Base-by-base conservation (phyloP, 2,329 filamentous ascomycete species). In the Talaromyces piceae region DNA sequence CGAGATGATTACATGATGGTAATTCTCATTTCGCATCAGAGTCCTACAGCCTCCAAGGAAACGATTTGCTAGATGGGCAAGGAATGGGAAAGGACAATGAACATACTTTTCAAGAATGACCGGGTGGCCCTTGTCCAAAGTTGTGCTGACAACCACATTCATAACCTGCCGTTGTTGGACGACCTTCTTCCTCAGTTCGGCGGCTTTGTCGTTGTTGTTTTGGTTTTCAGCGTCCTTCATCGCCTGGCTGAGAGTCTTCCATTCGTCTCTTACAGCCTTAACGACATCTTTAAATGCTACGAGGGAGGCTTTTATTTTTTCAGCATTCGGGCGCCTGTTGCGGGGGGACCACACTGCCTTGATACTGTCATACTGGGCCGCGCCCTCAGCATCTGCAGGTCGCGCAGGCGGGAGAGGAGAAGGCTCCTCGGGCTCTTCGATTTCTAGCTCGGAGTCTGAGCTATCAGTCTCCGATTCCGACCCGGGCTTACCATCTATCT, bases 291-390 rank as follows among this genome's bases (percentile, higher is more conserved):
- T 82, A 60, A 80, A 79, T 41, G 77, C 73, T 46, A 73, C 73
- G 56, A 84, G 69, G 41, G 76, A 77, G 55, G 67, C 69, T 56
- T 79, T 76, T 52, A 84, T 76, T 54, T 76, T 75, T 23, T 77
- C 74, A 13, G 72, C 67, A 50, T 70, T 67, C 18, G 76, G 68
- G 27, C 69, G 64, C 54, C 73, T 75, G 55, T 76, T 78, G 54
- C 75, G 75, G 43, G 77, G 75, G 45, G 73, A 76, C 81, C 81
- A 84, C 9, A 82, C 74, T 26, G 80, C 79, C 62, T 80, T 79
- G 51, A 83, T 76, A 8, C 78, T 73, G 60, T 83, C 80, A 63
- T 83, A 84, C 49, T 74, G 72, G 12, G 75, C 74, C 41, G 73
- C 78, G 58, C 70, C 76, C 54, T 77, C 68, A 4, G 76, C 73